phyloP scores from a whole-genome alignment of 176 grass and related monocot species.

The Eragrostis nindensis region DNA sequence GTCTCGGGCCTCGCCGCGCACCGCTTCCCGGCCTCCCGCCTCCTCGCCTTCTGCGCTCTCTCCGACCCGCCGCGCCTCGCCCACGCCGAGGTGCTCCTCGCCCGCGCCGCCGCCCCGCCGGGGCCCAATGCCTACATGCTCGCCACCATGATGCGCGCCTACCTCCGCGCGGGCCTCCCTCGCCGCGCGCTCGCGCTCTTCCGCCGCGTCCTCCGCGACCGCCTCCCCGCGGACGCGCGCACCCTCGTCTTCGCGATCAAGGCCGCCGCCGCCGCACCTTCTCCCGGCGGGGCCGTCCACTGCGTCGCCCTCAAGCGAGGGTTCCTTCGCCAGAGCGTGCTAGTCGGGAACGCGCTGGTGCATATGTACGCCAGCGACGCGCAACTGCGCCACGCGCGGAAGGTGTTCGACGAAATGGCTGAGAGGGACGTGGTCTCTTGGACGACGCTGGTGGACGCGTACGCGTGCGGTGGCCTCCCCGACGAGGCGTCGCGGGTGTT shows the following conservation, averaged over 20 bases:
- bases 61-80: slow-evolving; percentile 48
- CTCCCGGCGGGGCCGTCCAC: slow-evolving; percentile 38
- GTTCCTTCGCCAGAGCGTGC: slow-evolving; percentile 39
- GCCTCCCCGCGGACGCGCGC: slow-evolving; percentile 52
- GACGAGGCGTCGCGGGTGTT: slow-evolving; percentile 60
- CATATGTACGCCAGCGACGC: slow-evolving; percentile 30
- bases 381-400: not conserved
- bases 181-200: slow-evolving; percentile 40
- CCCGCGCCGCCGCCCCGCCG: not conserved
- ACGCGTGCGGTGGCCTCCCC: not conserved
- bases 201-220: slow-evolving; percentile 34
- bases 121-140: slow-evolving; percentile 66
- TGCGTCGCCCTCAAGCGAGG: slow-evolving; percentile 49
- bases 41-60: slow-evolving; percentile 74
- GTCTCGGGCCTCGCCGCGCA: slow-evolving; percentile 56
- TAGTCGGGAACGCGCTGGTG: slow-evolving; percentile 52
- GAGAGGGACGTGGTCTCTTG: slow-evolving; percentile 66
- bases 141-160: slow-evolving; percentile 69
- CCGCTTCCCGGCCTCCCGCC: slow-evolving; percentile 68
- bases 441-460: slow-evolving; percentile 68
- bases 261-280: not conserved
- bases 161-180: slow-evolving; percentile 50
- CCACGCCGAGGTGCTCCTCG: slow-evolving; percentile 54
- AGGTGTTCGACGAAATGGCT: slow-evolving; percentile 54
- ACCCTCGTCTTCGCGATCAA: slow-evolving; percentile 66